phyloP scores from a whole-genome alignment of 306 rosid species.

The Begonia loranthoides region DNA sequence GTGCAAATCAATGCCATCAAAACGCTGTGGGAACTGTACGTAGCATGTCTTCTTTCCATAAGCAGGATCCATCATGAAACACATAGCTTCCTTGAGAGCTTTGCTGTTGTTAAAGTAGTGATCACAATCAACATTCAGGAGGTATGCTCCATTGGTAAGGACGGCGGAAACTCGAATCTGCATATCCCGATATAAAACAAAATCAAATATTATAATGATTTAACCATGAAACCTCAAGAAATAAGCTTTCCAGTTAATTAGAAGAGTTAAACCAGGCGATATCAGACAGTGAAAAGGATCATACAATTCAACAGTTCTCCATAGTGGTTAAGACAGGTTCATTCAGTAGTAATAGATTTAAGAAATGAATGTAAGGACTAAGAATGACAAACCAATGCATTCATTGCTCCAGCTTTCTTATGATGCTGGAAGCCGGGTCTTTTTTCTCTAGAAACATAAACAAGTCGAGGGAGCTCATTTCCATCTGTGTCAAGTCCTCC shows the following conservation, averaged over 20 bases:
- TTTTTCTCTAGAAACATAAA: constrained; percentile 95
- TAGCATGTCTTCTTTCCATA: constrained; percentile 91
- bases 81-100: constrained; percentile 98
- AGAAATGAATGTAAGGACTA: background rate
- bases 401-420: constrained; percentile 99
- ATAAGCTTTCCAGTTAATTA: too few species aligned
- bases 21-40: constrained; percentile 97
- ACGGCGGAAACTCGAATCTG: constrained; percentile 99
- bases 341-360: too few species aligned
- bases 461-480: constrained; percentile 98
- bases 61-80: constrained; percentile 99
- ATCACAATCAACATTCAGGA: constrained; percentile 94
- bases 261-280: constrained; percentile 30
- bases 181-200: constrained; percentile 14
- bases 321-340: too few species aligned
- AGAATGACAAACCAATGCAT: constrained; percentile 74
- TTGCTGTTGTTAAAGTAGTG: constrained; percentile 97
- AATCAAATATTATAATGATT: background rate
- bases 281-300: too few species aligned
- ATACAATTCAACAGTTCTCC: too few species aligned
- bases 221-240: too few species aligned
- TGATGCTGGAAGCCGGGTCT: constrained; percentile 99
- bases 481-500: constrained; percentile 99
- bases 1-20: constrained; percentile 90
- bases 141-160: constrained; percentile 92